These are phyloP conservation scores for Claviceps capensis DNA, from an alignment of 2,329 filamentous ascomycete species.

Conservation along the genomic window DNA sequence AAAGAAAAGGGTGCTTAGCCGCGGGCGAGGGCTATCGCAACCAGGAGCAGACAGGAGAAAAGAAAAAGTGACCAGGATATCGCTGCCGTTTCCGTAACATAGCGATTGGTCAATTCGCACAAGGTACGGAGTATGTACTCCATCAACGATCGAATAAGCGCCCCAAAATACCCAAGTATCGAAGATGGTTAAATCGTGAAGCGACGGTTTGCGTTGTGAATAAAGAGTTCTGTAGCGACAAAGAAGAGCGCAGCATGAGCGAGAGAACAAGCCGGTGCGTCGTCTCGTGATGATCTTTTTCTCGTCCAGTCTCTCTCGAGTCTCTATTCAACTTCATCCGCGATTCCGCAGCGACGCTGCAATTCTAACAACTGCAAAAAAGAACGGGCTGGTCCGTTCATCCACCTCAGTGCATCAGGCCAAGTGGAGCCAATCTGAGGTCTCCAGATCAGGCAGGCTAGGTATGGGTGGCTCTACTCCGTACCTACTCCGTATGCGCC, in stretches of 20 bases:
- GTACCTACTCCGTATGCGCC: no score
- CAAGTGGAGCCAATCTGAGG: neutral
- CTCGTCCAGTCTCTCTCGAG: neutral
- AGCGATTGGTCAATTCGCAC: constrained; percentile 1
- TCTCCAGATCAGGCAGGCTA: neutral
- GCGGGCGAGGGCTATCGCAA: neutral
- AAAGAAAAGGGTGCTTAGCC: neutral
- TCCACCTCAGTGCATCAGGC: neutral
- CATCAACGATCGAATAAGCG: neutral
- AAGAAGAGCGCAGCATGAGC: no score
- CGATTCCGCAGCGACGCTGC: neutral
- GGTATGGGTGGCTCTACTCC: neutral
- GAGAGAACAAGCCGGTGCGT: no score
- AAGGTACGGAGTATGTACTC: neutral
- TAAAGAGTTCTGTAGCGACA: neutral
- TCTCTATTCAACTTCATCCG: neutral
- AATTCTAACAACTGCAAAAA: neutral
- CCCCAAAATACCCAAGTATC: neutral
- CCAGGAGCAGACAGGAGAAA: constrained; percentile 32
- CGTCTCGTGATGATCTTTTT: neutral
- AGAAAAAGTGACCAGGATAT: neutral
- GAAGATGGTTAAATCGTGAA: neutral
- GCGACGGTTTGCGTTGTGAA: neutral
- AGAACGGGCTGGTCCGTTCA: neutral
- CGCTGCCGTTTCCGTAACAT: neutral